phyloP scores from a whole-genome alignment of 192 early-diverging fungal genomes.

The Phycomyces nitens region DNA sequence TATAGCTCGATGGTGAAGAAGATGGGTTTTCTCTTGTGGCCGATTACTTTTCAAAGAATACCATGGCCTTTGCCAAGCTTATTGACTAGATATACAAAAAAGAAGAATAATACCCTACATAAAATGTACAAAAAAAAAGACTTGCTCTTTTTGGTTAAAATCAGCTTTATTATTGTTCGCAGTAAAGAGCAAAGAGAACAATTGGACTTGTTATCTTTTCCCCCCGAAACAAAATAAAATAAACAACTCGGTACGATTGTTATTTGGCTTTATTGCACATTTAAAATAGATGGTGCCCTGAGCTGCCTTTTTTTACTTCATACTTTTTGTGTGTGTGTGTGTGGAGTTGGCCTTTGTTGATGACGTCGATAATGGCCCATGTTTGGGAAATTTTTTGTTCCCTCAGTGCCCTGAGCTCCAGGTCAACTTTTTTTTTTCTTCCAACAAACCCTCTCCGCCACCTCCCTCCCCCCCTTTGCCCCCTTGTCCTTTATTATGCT shows the following conservation, averaged over 20 bases:
- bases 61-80: slow-evolving; percentile 61
- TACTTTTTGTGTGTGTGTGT: background rate
- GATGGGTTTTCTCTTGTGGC: slow-evolving; percentile 88
- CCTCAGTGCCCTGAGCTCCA: background rate
- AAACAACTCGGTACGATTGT: no score
- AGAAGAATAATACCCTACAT: background rate
- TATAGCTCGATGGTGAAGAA: slow-evolving; percentile 68
- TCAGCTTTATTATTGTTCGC: no score
- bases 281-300: no score
- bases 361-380: background rate
- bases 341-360: background rate
- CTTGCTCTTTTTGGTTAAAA: no score
- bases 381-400: slow-evolving; percentile 5
- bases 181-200: no score
- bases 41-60: slow-evolving; percentile 88
- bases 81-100: slow-evolving; percentile 40
- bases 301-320: no score
- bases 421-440: background rate
- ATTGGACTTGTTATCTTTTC: no score
- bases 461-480: background rate
- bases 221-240: no score
- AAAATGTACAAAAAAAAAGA: no score
- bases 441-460: background rate
- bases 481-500: background rate
- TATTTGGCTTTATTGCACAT: no score